These are phyloP conservation scores for Leccinum colubrinum DNA, from an alignment of 1,284 basidiomycete species.

Conservation along the genomic window DNA sequence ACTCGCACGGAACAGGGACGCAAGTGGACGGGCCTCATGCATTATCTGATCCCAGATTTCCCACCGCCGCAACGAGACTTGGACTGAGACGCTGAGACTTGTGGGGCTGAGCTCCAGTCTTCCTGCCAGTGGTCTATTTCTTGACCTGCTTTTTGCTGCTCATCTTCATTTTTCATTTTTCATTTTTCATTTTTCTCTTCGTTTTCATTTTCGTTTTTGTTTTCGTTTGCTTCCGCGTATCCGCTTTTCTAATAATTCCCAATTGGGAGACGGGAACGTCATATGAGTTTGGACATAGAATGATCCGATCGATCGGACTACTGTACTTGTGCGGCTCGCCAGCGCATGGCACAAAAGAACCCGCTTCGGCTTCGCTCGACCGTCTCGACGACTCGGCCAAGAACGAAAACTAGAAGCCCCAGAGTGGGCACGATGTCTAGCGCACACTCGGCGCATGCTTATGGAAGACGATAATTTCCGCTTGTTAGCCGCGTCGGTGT, in stretches of 20 bases:
- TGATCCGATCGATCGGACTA: background rate
- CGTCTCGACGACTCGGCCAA: background rate
- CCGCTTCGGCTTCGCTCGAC: slow-evolving; percentile 2
- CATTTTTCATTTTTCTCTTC: background rate
- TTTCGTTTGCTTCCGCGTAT: background rate
- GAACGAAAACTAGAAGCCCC: background rate
- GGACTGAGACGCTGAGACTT: slow-evolving; percentile 11
- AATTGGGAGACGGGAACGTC: slow-evolving; percentile 1
- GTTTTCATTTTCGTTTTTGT: background rate
- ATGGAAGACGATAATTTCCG: slow-evolving; percentile 12
- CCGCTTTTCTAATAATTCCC: slow-evolving; percentile 11
- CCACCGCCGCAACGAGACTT: slow-evolving; percentile 31
- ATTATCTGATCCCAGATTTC: slow-evolving; percentile 42
- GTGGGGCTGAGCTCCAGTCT: background rate
- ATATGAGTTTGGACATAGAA: background rate
- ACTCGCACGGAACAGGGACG: slow-evolving; percentile 26
- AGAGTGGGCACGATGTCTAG: background rate
- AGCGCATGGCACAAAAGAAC: slow-evolving; percentile 5
- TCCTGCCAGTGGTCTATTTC: background rate
- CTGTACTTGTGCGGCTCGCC: background rate
- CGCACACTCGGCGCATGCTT: background rate
- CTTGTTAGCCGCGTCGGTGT: background rate
- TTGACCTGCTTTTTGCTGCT: background rate
- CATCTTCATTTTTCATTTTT: background rate
- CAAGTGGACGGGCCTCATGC: slow-evolving; percentile 26